phyloP scores from a whole-genome alignment of 2,329 filamentous ascomycete species.

The Ustilaginoidea virens region DNA sequence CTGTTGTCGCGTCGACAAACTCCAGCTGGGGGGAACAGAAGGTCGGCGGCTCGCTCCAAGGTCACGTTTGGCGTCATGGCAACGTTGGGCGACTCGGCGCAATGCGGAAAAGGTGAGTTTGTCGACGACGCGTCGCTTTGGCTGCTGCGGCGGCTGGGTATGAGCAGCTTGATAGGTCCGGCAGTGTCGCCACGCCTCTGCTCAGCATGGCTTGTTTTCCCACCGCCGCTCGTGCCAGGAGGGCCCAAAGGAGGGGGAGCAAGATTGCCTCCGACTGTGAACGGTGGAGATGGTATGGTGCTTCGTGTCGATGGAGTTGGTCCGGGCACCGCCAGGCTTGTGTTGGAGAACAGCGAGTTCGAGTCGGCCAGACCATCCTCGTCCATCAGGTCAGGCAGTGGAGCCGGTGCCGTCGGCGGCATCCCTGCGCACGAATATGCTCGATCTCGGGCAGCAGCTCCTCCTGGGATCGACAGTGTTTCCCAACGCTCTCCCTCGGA shows the following conservation, averaged over 20 bases:
- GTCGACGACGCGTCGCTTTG: slow-evolving; percentile 31
- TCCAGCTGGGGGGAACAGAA: slow-evolving; percentile 31
- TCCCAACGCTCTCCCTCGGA: slow-evolving; percentile 7
- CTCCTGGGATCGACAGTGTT: slow-evolving; percentile 3
- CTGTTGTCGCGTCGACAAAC: slow-evolving; percentile 27
- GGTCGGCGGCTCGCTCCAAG: slow-evolving; percentile 33
- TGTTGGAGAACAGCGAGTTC: neutral
- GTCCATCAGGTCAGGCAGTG: neutral
- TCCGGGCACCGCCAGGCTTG: slow-evolving; percentile 4
- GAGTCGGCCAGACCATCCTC: neutral
- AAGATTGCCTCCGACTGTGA: slow-evolving; percentile 23
- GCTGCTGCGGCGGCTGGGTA: slow-evolving; percentile 27
- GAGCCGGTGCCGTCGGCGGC: slow-evolving; percentile 1
- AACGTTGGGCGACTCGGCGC: slow-evolving; percentile 41
- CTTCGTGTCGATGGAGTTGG: slow-evolving; percentile 5
- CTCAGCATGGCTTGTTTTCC: neutral
- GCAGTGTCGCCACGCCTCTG: slow-evolving; percentile 5
- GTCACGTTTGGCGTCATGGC: slow-evolving; percentile 25
- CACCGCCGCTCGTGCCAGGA: slow-evolving; percentile 4
- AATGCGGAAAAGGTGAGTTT: slow-evolving; percentile 52
- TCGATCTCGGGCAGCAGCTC: slow-evolving; percentile 5
- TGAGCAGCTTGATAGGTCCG: slow-evolving; percentile 25
- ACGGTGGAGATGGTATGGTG: slow-evolving; percentile 11
- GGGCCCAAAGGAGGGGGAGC: slow-evolving; percentile 23
- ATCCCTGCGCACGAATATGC: slow-evolving; percentile 7